phyloP scores from a whole-genome alignment of 2,329 filamentous ascomycete species.

The Alternaria postmessia region DNA sequence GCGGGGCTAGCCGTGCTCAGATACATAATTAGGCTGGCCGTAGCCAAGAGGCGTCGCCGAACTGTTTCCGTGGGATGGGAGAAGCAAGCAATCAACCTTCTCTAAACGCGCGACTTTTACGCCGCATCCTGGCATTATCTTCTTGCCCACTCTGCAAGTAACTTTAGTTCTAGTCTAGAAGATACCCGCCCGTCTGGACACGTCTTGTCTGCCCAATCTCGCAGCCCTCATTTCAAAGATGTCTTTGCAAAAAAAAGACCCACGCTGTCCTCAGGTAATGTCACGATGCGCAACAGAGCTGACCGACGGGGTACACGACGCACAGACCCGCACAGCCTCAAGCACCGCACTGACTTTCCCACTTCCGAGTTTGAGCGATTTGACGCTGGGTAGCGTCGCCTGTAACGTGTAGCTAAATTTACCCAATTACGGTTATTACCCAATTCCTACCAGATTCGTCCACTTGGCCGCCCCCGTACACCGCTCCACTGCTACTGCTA shows the following conservation, averaged over 20 bases:
- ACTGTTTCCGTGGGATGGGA: slow-evolving; percentile 51
- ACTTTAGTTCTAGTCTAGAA: not conserved
- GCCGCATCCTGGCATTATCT: slow-evolving; percentile 19
- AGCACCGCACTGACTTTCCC: not conserved
- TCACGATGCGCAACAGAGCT: not conserved
- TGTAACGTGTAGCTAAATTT: slow-evolving; percentile 38
- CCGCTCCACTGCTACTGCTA: slow-evolving; percentile 16
- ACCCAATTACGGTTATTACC: slow-evolving; percentile 21
- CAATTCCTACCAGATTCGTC: slow-evolving; percentile 29
- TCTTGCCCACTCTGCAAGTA: slow-evolving; percentile 22
- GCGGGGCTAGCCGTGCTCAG: slow-evolving; percentile 38
- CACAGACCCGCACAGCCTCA: slow-evolving; percentile 37
- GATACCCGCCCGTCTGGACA: not conserved
- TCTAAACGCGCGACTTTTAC: slow-evolving; percentile 14
- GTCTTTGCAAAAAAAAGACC: not conserved
- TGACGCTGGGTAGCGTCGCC: slow-evolving; percentile 46
- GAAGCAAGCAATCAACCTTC: slow-evolving; percentile 39
- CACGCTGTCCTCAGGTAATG: slow-evolving; percentile 6
- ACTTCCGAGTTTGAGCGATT: slow-evolving; percentile 47
- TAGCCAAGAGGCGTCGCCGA: slow-evolving; percentile 49
- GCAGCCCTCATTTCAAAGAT: not conserved
- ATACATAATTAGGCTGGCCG: slow-evolving; percentile 38
- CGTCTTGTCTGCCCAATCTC: not conserved
- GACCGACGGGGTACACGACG: slow-evolving; percentile 14
- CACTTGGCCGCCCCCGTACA: slow-evolving; percentile 11